Base-by-base conservation (phyloP, 148 eudicot genomes). In the Arbutus unedo region DNA sequence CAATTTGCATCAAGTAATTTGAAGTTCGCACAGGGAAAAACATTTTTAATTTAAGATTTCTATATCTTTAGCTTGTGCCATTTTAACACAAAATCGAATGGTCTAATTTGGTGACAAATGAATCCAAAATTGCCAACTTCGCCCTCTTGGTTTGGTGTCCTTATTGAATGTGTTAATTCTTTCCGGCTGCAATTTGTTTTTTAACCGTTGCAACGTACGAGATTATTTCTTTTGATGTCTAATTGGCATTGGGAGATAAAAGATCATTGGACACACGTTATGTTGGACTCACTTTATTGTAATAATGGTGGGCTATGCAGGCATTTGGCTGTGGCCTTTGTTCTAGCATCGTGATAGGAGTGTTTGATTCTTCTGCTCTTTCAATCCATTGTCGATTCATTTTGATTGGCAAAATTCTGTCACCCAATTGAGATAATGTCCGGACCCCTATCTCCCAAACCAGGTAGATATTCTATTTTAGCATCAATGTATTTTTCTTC, bases 381-480 rank as follows among this genome's bases (percentile, higher is more conserved):
- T 67, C 8, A 9, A 54, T 18, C 9, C 49, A 38, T 77, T 43
- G 15, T 54, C 50, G 13, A 54, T 31, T 68, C 62, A n/a, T 18
- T 48, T 80, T n/a, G 23, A 5, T 9, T 51, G 9, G 57, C 15
- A 43, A 45, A 8, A 47, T 41, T 45, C 71, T 44, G 48, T 48
- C 72, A 10, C 72, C 21, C 4, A 25, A 51, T 47, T 80, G 82
- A 66, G 79, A 79, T 55, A 79, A 84, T 84, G 86, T 79, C 86
- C 74, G 79, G 82, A 76, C 86, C 86, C 45, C 55, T 79, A 74
- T 79, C 79, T 50, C 79, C 66, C 51, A 84, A 84, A 80, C 64
- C 31, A 11, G 82, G 86, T 84, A 84, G 23, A 43, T 13, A 21
- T 78, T 23, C 49, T 49, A 21, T 47, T 62, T 62, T 15, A 57